phyloP scores from a whole-genome alignment of 768 basidiomycete species.

The Amylocystis lapponica region DNA sequence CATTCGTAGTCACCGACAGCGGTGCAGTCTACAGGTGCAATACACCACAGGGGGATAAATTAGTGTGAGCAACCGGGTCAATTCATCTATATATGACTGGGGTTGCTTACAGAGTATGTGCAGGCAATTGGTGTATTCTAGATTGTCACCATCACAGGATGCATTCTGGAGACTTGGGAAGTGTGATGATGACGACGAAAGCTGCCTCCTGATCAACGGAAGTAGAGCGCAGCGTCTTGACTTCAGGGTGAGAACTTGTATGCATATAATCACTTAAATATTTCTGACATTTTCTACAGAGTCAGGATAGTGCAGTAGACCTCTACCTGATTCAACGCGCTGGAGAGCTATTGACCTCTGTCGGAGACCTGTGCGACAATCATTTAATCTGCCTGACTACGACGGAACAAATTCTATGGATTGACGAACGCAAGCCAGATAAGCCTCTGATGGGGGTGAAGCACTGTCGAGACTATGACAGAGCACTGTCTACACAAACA shows the following conservation, averaged over 20 bases:
- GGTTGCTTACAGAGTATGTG: too few species aligned
- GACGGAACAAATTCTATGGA: conserved; percentile 61
- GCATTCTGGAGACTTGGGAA: conserved; percentile 1
- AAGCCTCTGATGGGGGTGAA: conserved; percentile 56
- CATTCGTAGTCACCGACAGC: conserved; percentile 41
- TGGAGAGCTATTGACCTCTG: conserved; percentile 44
- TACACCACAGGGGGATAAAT: conserved; percentile 29
- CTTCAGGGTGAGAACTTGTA: conserved; percentile 42
- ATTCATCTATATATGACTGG: not conserved
- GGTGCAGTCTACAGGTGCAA: conserved; percentile 48
- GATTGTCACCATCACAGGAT: not conserved
- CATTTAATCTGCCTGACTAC: conserved; percentile 50
- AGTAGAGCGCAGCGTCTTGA: conserved; percentile 43
- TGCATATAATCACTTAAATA: conserved; percentile 5
- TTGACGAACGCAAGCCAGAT: conserved; percentile 55
- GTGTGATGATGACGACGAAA: not conserved
- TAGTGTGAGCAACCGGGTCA: conserved; percentile 33
- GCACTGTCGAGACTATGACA: conserved; percentile 58
- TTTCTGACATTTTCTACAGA: conserved; percentile 21
- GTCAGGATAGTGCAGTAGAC: conserved; percentile 17
- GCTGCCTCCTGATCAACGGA: not conserved
- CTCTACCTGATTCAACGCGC: conserved; percentile 32
- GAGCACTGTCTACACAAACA: conserved; percentile 43
- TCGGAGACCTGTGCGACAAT: conserved; percentile 39
- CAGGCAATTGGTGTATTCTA: conserved; percentile 4